Evolutionary conservation across 805 yeast genomes (phyloP), one percentile per base, ranked within the genome.

Genomic region (Candida pseudoglaebosa): DNA sequence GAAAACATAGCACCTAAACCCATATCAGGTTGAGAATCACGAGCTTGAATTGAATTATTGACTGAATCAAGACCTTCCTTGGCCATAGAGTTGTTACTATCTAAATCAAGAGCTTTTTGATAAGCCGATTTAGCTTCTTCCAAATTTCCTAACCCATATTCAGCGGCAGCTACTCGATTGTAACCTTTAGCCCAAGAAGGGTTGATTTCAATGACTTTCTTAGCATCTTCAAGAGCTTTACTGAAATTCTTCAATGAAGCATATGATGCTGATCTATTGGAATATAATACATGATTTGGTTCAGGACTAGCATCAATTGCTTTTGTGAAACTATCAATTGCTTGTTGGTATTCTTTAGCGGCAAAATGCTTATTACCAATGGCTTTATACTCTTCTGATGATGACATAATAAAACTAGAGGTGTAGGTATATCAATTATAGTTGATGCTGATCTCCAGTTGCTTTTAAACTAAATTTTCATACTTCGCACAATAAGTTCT

Each of bases 131-230:
- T 77, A 33, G 98, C 93, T 16, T 77, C 84, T 21, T 84, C 89
- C 36, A 82, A 73, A 43, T 85, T 76, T 13, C 88, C 88, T 43
- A 84, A 68, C n/a, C 99, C 99, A 53, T 73, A 82, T 36, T 82
- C 78, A 22, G 99, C 99, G 47, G 97, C 90, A 43, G 87, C 99
- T 26, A 84, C 84, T 64, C 99, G 82, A 55, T 81, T 84, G 71
- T 84, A 86, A 34, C 98, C 99, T 65, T 93, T 93, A 16, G 96
- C 89, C 98, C 98, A 93, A 2, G 82, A 48, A 12, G 89, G 82
- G 47, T 85, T 87, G 64, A 89, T 80, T 53, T 77, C 74, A 38
- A 84, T 80, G 65, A 96, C 84, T 55, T 84, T 78, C 42, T 85
- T 65, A 13, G 98, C 99, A 61, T 93, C 99, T 33, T 71, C 68